phyloP scores from a whole-genome alignment of 2,329 filamentous ascomycete species.

The Verticillium nonalfalfae region DNA sequence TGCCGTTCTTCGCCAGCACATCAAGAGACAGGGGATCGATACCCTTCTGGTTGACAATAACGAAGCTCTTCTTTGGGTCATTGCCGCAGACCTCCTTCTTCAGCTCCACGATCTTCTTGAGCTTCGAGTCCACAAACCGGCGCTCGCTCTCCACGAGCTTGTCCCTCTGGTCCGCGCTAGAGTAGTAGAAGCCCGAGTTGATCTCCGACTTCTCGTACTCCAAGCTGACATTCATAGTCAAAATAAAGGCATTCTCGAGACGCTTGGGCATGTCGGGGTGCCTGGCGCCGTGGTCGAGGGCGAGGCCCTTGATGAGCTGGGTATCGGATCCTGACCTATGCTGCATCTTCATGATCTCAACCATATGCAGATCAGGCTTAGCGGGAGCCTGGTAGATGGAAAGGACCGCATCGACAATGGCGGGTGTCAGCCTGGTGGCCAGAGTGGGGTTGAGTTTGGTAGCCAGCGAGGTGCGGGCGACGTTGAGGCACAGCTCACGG shows the following conservation, averaged over 20 bases:
- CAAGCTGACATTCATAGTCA: constrained; percentile 92
- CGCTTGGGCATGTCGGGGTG: constrained; percentile 98
- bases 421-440: constrained; percentile 84
- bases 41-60: constrained; percentile 98
- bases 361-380: constrained; percentile 97
- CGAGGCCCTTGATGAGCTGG: constrained; percentile 87
- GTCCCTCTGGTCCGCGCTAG: constrained; percentile 89
- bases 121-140: constrained; percentile 89
- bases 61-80: constrained; percentile 91
- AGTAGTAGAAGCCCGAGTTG: constrained; percentile 99
- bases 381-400: constrained; percentile 83
- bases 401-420: constrained; percentile 93
- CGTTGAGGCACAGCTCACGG: constrained; percentile 85
- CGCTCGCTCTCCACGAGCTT: constrained; percentile 98
- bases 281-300: constrained; percentile 88
- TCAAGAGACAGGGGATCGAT: constrained; percentile 96
- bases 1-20: constrained; percentile 95
- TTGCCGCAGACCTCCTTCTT: constrained; percentile 97
- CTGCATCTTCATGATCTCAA: constrained; percentile 99
- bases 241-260: constrained; percentile 89
- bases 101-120: constrained; percentile 94
- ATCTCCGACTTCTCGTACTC: constrained; percentile 99
- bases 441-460: constrained; percentile 91
- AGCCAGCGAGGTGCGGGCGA: constrained; percentile 87
- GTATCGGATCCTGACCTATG: constrained; percentile 94